Percentiles rank a stretch among this genome's conserved stretches.
Conservation (phyloP, 176 grass and related monocot species). For the Zea luxurians region DNA sequence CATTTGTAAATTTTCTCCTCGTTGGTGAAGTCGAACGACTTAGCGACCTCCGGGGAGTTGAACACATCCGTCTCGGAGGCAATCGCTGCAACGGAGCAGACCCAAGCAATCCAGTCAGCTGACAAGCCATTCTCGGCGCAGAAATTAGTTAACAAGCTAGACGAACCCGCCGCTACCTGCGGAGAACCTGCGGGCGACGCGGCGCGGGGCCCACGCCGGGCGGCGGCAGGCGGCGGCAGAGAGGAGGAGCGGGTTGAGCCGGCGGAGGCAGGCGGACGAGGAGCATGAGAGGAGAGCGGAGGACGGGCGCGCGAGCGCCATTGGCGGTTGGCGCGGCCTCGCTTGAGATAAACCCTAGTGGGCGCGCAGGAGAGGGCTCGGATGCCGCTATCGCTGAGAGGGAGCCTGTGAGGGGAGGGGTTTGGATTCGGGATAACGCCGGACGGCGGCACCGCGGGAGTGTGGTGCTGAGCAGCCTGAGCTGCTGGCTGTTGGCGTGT, state of each 20-base stretch:
- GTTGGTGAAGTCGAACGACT: conserved; percentile 84
- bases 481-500: too few relatives aligned
- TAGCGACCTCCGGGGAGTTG: conserved; percentile 74
- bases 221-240: conserved; percentile 46
- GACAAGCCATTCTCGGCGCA: neutral
- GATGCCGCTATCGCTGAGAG: neutral
- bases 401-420: neutral
- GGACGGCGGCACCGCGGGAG: conserved; percentile 22
- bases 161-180: conserved; percentile 43
- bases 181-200: conserved; percentile 58
- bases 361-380: neutral
- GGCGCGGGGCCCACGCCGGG: conserved; percentile 40
- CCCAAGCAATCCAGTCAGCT: conserved; percentile 15
- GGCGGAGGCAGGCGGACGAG: conserved; percentile 55
- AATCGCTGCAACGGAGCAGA: conserved; percentile 44
- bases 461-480: neutral
- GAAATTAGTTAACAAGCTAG: neutral
- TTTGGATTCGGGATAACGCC: conserved; percentile 56
- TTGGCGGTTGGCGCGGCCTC: conserved; percentile 51
- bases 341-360: conserved; percentile 48
- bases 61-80: conserved; percentile 71
- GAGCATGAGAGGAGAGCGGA: conserved; percentile 48
- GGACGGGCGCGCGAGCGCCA: conserved; percentile 63
- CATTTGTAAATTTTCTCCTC: conserved; percentile 96
- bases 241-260: conserved; percentile 65